These are phyloP conservation scores for Raphidocelis subcapitata DNA, from an alignment of 139 green algal genomes.

Conservation along the genomic window DNA sequence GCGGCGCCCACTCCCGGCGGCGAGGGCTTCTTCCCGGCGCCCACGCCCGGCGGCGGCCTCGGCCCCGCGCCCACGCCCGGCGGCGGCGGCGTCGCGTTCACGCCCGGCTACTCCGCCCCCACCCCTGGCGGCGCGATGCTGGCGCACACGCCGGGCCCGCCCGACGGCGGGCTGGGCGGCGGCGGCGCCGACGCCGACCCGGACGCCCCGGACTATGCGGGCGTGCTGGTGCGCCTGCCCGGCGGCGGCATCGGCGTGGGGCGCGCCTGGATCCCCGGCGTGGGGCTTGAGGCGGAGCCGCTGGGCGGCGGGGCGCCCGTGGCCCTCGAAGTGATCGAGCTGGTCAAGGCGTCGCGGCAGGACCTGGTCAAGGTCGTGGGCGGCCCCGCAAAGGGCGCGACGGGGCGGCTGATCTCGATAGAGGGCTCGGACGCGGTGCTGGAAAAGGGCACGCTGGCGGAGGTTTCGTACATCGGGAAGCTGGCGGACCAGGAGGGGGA, in stretches of 20 bases:
- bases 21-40: neutral
- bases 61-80: conserved; percentile 1
- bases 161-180: neutral
- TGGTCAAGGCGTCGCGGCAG: conserved; percentile 7
- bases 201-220: conserved; percentile 4
- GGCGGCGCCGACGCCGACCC: neutral
- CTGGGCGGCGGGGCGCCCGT: neutral
- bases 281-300: neutral
- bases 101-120: neutral
- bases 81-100: conserved; percentile 2
- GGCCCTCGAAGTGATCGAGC: conserved; percentile 13
- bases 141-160: neutral
- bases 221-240: conserved; percentile 14
- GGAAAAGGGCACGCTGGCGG: conserved; percentile 9
- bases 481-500: conserved; percentile 3
- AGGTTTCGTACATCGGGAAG: conserved; percentile 13
- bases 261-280: neutral
- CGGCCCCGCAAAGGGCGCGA: conserved; percentile 8
- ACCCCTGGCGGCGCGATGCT: neutral
- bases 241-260: conserved; percentile 5
- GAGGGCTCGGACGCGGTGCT: conserved; percentile 24
- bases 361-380: conserved; percentile 26
- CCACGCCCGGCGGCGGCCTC: neutral
- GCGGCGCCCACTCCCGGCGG: conserved; percentile 6
- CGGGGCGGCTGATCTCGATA: conserved; percentile 18